Percentiles rank a stretch among this genome's conserved stretches.
Conservation (phyloP, 495 filamentous ascomycete species). For the Lasiosphaeris hirsuta region DNA sequence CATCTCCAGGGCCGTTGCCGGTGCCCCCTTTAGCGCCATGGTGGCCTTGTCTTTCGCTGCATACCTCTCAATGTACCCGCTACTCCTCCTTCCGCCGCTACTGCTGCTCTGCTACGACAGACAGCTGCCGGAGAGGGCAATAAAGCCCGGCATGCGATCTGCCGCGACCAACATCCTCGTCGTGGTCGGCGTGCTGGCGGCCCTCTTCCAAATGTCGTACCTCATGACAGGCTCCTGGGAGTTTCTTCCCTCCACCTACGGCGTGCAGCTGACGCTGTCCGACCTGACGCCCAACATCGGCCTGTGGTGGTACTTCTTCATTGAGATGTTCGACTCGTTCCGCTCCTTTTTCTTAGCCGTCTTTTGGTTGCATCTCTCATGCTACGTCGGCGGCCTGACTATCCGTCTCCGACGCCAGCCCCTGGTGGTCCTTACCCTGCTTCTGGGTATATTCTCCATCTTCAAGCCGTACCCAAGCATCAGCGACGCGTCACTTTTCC, state of each 20-base stretch:
- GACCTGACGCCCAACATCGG: slow-evolving; percentile 94
- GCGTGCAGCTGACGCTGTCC: slow-evolving; percentile 83
- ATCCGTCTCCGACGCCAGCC: slow-evolving; percentile 79
- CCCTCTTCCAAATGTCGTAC: slow-evolving; percentile 67
- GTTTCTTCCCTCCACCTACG: slow-evolving; percentile 85
- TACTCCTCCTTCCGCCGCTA: slow-evolving; percentile 79
- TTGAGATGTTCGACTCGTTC: slow-evolving; percentile 99
- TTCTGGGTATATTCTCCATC: slow-evolving; percentile 83
- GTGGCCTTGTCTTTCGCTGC: slow-evolving; percentile 80
- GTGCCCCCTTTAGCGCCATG: slow-evolving; percentile 72
- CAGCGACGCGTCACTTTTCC: slow-evolving; percentile 77
- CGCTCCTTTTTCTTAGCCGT: slow-evolving; percentile 94
- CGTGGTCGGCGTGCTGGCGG: slow-evolving; percentile 44
- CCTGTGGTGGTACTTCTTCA: slow-evolving; percentile 99
- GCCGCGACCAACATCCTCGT: slow-evolving; percentile 47
- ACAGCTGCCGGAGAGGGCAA: slow-evolving; percentile 34
- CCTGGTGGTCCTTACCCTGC: slow-evolving; percentile 73
- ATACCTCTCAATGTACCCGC: slow-evolving; percentile 89
- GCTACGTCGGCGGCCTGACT: slow-evolving; percentile 81
- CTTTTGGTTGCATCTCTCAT: slow-evolving; percentile 91
- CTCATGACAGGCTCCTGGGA: slow-evolving; percentile 79
- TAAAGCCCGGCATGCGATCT: slow-evolving; percentile 42
- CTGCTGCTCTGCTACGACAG: slow-evolving; percentile 78
- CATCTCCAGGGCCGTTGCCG: slow-evolving; percentile 75
- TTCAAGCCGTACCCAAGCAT: slow-evolving; percentile 97